Base-by-base conservation (phyloP, 2,329 filamentous ascomycete genomes). In the Penicillium sp. region DNA sequence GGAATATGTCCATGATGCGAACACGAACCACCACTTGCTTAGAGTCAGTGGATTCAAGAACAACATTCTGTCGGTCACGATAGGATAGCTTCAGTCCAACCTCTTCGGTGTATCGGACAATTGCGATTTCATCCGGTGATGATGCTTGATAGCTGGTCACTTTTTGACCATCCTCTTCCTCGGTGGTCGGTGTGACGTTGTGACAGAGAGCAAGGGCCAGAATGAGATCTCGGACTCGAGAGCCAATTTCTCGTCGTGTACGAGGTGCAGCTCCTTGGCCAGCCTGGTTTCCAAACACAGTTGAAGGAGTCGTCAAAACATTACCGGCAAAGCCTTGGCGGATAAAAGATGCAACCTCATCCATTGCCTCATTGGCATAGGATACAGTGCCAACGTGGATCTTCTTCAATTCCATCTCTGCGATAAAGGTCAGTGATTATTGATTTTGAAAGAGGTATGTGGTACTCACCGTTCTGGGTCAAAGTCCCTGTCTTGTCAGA, bases 401-500 rank as follows among this genome's bases (percentile, higher is more conserved):
- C 76, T 99, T 99, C 72, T 96, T 96, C 83, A 99, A 89, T 70
- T 97, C 93, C 93, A 97, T 97, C 69, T 96, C 91, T 83, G 58
- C 5, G 8, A 54, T 26, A n/a, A 11, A 19, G 0, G 49, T 71
- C 47, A 65, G 61, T 57, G 54, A 71, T 64, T 27, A n/a, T 26
- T 51, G 27, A 9, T 16, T 13, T 3, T 24, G 22, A 27, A 24
- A 14, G 8, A 14, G 6, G 13, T 8, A 22, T 31, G 33, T 24
- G 10, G 14, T 24, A 67, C 76, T 65, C 73, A 82, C 80, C 85
- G 69, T 99, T 99, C 66, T 98, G 92, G 0, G 95, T 99, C 58
- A 99, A 76, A 1, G 95, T 99, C n/a, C 95, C 95, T 0, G 95
- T 99, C 76, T 99, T 99, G 75, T 99, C 95, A 61, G 91, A 97